phyloP scores from a whole-genome alignment of 2,329 filamentous ascomycete species.

The Cercospora sp. region DNA sequence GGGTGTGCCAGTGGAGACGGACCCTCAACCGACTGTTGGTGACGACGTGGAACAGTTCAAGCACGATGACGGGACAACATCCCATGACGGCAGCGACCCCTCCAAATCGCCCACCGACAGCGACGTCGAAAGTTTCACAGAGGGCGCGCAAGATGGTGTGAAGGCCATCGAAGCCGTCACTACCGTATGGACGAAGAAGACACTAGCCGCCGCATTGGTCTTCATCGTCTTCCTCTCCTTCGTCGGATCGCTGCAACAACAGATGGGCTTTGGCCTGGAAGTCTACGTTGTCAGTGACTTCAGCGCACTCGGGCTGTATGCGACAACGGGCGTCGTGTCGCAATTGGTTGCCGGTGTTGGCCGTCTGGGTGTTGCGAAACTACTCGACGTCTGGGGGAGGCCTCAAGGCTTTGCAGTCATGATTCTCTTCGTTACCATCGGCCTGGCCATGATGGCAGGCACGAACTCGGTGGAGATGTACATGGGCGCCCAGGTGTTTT shows the following conservation, averaged over 20 bases:
- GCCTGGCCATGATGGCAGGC: slow-evolving; percentile 65
- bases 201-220: slow-evolving; percentile 26
- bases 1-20: neutral
- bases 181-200: slow-evolving; percentile 42
- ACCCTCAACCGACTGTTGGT: neutral
- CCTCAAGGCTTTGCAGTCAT: slow-evolving; percentile 62
- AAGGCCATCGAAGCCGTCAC: slow-evolving; percentile 46
- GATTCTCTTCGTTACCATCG: slow-evolving; percentile 53
- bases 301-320: slow-evolving; percentile 42
- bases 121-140: slow-evolving; percentile 8
- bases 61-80: neutral
- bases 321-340: slow-evolving; percentile 46
- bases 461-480: slow-evolving; percentile 55
- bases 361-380: slow-evolving; percentile 61
- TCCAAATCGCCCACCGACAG: neutral
- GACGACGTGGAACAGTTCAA: slow-evolving; percentile 9
- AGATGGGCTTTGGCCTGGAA: slow-evolving; percentile 30
- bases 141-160: slow-evolving; percentile 40
- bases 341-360: slow-evolving; percentile 1
- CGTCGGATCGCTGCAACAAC: slow-evolving; percentile 9
- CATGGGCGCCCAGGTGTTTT: slow-evolving; percentile 12
- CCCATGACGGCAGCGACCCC: neutral
- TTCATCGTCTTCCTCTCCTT: slow-evolving; percentile 32
- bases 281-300: slow-evolving; percentile 45
- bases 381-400: slow-evolving; percentile 67